These are phyloP conservation scores for Suillus weaverae DNA, from an alignment of 768 basidiomycete genomes.

Conservation along the genomic window DNA sequence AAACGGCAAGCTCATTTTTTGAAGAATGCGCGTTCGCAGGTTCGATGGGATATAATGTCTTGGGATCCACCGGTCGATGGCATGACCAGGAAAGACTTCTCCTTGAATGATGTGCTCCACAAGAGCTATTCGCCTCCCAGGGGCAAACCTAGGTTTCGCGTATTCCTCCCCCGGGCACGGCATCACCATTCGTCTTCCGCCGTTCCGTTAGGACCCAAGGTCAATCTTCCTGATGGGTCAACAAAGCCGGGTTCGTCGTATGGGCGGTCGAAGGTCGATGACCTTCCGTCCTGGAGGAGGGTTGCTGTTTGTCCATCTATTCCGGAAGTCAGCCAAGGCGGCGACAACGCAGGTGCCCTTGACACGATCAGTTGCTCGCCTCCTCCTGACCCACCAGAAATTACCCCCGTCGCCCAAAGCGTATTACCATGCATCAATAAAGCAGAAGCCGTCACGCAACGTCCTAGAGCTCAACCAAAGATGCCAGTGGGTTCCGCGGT, in stretches of 20 bases:
- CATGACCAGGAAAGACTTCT: constrained; percentile 60
- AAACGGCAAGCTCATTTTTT: constrained; percentile 49
- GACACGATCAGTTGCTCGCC: constrained; percentile 68
- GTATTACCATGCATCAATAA: constrained; percentile 18
- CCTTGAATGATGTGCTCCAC: constrained; percentile 67
- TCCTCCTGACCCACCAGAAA: constrained; percentile 46
- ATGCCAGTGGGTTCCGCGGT: constrained; percentile 72
- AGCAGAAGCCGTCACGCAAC: constrained; percentile 31
- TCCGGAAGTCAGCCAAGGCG: constrained; percentile 18
- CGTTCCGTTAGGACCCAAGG: constrained; percentile 30
- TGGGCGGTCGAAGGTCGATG: constrained; percentile 36
- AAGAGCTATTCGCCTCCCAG: constrained; percentile 37
- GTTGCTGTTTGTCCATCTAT: constrained; percentile 14
- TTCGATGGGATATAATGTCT: constrained; percentile 66
- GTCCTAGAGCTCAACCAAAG: constrained; percentile 60
- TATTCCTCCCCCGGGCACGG: constrained; percentile 34
- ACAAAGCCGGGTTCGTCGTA: constrained; percentile 16
- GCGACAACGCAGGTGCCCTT: constrained; percentile 28
- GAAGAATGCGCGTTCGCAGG: constrained; percentile 35
- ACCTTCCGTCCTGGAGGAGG: constrained; percentile 42
- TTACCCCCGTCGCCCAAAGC: constrained; percentile 37
- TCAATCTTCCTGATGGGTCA: constrained; percentile 38
- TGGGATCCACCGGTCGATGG: constrained; percentile 71
- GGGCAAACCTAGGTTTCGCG: constrained; percentile 35
- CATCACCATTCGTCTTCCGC: constrained; percentile 9